phyloP scores from a whole-genome alignment of 2,329 filamentous ascomycete species.

The Aspergillus quadrilineatus region DNA sequence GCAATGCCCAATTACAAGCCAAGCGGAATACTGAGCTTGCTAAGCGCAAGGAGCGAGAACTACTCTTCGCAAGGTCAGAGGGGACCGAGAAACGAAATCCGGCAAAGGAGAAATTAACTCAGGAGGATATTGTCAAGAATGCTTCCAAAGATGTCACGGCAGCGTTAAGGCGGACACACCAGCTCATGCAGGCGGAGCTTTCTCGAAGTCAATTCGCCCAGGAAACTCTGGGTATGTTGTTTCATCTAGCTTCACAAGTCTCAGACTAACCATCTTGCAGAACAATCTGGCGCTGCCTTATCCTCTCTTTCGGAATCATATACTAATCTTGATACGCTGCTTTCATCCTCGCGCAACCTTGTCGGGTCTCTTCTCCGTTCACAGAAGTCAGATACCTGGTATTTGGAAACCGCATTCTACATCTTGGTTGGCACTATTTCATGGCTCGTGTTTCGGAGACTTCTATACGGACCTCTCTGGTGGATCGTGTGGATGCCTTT shows the following conservation, averaged over 20 bases:
- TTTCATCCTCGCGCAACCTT: conserved; percentile 71
- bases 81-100: conserved; percentile 29
- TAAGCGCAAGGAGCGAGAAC: conserved; percentile 71
- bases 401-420: conserved; percentile 86
- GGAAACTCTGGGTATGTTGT: conserved; percentile 64
- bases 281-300: conserved; percentile 80
- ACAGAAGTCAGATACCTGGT: conserved; percentile 98
- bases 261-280: conserved; percentile 28
- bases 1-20: conserved; percentile 76
- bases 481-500: conserved; percentile 84
- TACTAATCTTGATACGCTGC: conserved; percentile 71
- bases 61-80: conserved; percentile 62
- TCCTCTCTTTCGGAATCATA: conserved; percentile 78
- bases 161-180: conserved; percentile 80
- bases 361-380: conserved; percentile 77
- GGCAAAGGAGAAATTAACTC: conserved; percentile 55
- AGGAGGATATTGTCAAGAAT: conserved; percentile 70
- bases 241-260: not conserved
- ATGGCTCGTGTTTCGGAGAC: conserved; percentile 82
- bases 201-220: conserved; percentile 85
- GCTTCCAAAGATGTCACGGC: conserved; percentile 81
- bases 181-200: conserved; percentile 80
- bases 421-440: conserved; percentile 72
- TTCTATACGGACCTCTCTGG: conserved; percentile 86
- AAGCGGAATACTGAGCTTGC: conserved; percentile 72